Conservation (phyloP, 2,329 filamentous ascomycete species). For the Lecanicillium sp. region DNA sequence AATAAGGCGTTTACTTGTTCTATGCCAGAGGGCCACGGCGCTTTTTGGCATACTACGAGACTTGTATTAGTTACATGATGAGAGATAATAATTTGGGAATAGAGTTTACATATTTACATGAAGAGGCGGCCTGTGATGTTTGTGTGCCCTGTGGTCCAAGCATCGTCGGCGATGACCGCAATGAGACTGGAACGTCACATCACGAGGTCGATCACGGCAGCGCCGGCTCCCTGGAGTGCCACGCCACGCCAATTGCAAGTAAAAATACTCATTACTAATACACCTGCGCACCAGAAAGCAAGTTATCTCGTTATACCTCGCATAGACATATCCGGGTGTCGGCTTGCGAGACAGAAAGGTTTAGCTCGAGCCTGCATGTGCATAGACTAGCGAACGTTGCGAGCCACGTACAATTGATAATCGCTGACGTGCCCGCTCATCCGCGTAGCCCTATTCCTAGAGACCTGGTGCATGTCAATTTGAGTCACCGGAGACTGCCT, state of each 20-base stretch:
- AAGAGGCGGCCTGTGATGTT: not conserved
- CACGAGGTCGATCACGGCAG: too few relatives aligned
- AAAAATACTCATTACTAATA: too few relatives aligned
- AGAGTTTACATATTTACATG: slow-evolving; percentile 1
- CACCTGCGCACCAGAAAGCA: too few relatives aligned
- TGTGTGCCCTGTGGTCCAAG: too few relatives aligned
- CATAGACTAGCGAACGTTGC: not conserved
- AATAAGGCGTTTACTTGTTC: slow-evolving; percentile 6
- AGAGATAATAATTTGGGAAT: slow-evolving; percentile 5
- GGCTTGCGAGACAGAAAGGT: not conserved
- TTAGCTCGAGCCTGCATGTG: not conserved
- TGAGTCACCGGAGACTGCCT: too few relatives aligned
- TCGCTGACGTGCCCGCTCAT: slow-evolving; percentile 1
- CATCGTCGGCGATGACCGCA: too few relatives aligned
- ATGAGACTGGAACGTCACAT: too few relatives aligned
- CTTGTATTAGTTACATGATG: slow-evolving; percentile 8
- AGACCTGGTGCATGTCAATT: too few relatives aligned
- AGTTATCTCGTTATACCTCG: too few relatives aligned
- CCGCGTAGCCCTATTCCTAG: slow-evolving; percentile 10
- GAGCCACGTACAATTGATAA: not conserved
- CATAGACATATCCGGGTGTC: not conserved
- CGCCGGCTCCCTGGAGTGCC: too few relatives aligned
- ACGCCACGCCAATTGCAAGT: too few relatives aligned
- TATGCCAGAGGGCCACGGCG: not conserved
- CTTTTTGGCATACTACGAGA: slow-evolving; percentile 3